Evolutionary conservation across 169 alveolate genomes (phyloP), one percentile per base, ranked within the genome.

Genomic region (Hammondia hammondi): DNA sequence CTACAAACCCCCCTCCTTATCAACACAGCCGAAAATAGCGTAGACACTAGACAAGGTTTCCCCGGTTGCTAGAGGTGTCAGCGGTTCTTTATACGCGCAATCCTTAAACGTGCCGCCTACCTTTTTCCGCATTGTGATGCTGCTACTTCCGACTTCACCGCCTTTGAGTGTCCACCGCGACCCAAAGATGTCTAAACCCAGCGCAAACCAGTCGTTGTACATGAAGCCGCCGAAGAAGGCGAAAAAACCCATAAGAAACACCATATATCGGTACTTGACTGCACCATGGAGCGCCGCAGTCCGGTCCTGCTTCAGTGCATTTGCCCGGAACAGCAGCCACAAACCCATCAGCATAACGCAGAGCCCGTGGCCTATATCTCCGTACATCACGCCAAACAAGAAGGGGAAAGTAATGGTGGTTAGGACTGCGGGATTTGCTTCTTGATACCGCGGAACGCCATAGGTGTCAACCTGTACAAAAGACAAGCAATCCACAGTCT

Each of bases 341-440:
- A 94, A 43, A 19, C 93, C 97, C 96, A 97, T 21, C 97, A 94
- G 91, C 93, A 96, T 87, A 87, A 96, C 93, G 96, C 57, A 99
- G 91, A 98, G 95, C 14, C 99, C 99, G 96, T 99, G 99, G 9
- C 99, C 99, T 32, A 99, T 98, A 96, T 99, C 99, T 1, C 99
- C 99, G 95, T 99, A 99, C 99, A 99, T 99, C 52, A 99, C 98
- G 19, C 99, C 99, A 97, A 99, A 99, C 92, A 99, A 96, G 97
- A 99, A 99, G 27, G 99, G 99, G 96, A 99, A 99, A 7, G 99
- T 98, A 72, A 99, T 98, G 37, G 98, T 97, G n/a, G 99, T 98
- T 91, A 99, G 98, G 39, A 99, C 97, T 71, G 99, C 99, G 4
- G 99, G 99, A 94, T 99, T 99, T 19, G 99, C 99, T 95, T 99